Conservation (phyloP, 257 asterid species). For the Mentha longifolia region DNA sequence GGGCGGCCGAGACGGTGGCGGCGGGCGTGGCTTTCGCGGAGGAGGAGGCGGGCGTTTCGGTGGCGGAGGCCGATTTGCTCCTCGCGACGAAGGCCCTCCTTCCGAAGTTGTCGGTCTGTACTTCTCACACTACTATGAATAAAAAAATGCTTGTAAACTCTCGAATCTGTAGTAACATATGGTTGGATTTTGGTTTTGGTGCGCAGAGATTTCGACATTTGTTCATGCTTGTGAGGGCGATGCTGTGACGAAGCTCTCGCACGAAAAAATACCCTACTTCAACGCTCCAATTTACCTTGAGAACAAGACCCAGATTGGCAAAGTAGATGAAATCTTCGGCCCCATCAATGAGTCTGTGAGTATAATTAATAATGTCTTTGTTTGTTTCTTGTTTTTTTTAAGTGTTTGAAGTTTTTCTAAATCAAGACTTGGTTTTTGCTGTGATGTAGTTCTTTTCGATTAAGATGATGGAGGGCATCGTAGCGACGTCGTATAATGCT, state of each 20-base stretch:
- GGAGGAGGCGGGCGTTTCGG: constrained; percentile 57
- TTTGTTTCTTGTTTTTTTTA: not conserved
- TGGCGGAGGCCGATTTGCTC: constrained; percentile 46
- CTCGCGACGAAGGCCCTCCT: constrained; percentile 83
- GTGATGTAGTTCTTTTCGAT: constrained; percentile 58
- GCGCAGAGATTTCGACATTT: constrained; percentile 81
- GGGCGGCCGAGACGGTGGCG: constrained; percentile 72
- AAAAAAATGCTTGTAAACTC: not conserved
- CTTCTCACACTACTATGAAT: not conserved
- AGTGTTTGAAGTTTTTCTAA: not conserved
- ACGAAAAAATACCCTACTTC: constrained; percentile 90
- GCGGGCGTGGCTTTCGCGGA: constrained; percentile 66
- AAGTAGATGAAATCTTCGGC: constrained; percentile 97
- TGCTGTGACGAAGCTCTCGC: constrained; percentile 83
- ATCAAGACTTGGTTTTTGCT: not conserved
- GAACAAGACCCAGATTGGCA: constrained; percentile 95
- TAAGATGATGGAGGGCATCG: constrained; percentile 92
- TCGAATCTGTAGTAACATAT: not conserved
- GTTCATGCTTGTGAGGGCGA: constrained; percentile 93
- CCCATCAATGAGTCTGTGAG: constrained; percentile 98
- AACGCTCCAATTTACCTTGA: constrained; percentile 94
- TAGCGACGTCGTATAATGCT: constrained; percentile 75
- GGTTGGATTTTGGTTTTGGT: not conserved
- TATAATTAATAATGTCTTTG: not conserved
- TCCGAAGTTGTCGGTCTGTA: constrained; percentile 68